Evolutionary conservation across 2,329 filamentous ascomycete species (phyloP), one percentile per base, ranked within the genome.

Genomic region (Phaeosphaeria sp.): DNA sequence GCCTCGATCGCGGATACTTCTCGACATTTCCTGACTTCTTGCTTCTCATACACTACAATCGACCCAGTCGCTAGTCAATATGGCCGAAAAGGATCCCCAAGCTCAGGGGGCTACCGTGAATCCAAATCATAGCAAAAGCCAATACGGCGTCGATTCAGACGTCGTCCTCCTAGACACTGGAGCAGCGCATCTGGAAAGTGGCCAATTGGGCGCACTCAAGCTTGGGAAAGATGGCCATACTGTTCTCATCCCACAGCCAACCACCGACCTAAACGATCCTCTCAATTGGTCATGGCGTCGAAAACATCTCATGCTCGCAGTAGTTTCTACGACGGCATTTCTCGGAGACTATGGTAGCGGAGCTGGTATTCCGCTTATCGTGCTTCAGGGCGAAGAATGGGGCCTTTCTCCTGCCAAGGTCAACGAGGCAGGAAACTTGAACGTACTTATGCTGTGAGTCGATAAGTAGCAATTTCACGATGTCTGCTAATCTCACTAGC

Each of bases 191-290:
- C 56, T 68, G 3, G 67, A 68, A 25, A 69, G 66, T 44, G 65
- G 59, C n/a, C 56, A 67, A 21, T 53, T 61, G 48, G 56, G 59
- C 39, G 63, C 68, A 24, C 55, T 78, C 15, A 77, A 79, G 62
- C 75, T 76, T 22, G 73, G 73, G 17, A 61, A 72, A 36, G 72
- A 76, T 47, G 77, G 74, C 21, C 67, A 73, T 50, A 83, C 80
- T 1, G 78, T 83, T 33, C 74, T 85, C 50, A 83, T 84, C 40
- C 83, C 83, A 1, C 82, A 85, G 66, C 83, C 83, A 0, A 81
- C 78, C 53, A 76, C 42, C 18, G 80, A 83, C 51, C 76, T 79
- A 1, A 75, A 80, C 43, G 83, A 86, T 59, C 83, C 83, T 0
- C 73, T 85, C 45, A 85, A 85, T 66, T 86, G 83, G 84, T 74